Percentiles rank a stretch among this genome's conserved stretches.
These are phyloP conservation scores for Aspergillus ostianus DNA, from an alignment of 495 filamentous ascomycete species.

Conservation along the genomic window DNA sequence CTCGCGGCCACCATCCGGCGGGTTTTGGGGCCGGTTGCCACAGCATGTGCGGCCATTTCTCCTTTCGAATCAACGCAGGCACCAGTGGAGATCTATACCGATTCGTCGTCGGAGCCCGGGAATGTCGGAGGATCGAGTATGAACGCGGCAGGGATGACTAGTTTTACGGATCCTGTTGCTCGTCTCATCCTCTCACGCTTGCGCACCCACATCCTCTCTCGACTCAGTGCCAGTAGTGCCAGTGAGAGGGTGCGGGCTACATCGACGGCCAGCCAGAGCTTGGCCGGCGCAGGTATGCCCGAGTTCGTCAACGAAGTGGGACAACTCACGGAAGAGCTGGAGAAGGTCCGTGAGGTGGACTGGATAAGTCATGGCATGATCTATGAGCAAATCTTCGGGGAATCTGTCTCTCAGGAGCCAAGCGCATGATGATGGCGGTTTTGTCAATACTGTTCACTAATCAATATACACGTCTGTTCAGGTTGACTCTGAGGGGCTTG, in stretches of 20 bases:
- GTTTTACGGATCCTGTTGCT: constrained; percentile 74
- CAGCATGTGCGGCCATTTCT: constrained; percentile 35
- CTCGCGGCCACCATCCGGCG: constrained; percentile 51
- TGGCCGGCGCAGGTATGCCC: constrained; percentile 75
- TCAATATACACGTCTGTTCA: not conserved
- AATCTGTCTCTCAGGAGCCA: constrained; percentile 21
- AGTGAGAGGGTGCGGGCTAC: constrained; percentile 80
- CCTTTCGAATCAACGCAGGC: constrained; percentile 34
- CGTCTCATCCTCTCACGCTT: constrained; percentile 75
- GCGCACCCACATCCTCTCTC: constrained; percentile 68
- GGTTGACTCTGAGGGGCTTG: not conserved
- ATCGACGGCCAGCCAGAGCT: constrained; percentile 76
- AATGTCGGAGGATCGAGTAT: constrained; percentile 12
- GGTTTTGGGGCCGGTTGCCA: constrained; percentile 49
- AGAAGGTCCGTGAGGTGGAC: constrained; percentile 74
- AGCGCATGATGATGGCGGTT: not conserved
- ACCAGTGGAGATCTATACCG: constrained; percentile 35
- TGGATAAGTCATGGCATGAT: constrained; percentile 72
- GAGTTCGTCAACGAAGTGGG: constrained; percentile 89
- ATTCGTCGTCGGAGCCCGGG: constrained; percentile 16
- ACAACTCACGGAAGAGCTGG: constrained; percentile 75
- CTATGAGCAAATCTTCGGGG: constrained; percentile 67
- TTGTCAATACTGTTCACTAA: not conserved
- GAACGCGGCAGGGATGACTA: constrained; percentile 20
- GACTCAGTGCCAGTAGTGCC: constrained; percentile 72